Conservation (phyloP, 164 flowering plant species). For the Vitis rotundifolia region DNA sequence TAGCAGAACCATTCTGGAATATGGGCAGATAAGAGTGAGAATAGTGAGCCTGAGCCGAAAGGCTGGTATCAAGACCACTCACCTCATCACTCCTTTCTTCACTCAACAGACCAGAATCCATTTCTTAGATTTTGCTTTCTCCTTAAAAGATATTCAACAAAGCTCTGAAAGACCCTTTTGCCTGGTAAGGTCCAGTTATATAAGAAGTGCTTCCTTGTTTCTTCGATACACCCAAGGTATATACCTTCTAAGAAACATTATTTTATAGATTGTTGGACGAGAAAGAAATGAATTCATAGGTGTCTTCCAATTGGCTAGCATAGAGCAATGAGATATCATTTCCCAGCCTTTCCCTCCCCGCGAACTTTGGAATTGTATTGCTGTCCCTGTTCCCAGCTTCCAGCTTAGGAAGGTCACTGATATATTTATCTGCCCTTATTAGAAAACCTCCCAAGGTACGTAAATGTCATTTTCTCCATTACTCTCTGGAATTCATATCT, state of each 20-base stretch:
- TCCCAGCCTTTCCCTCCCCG: not conserved
- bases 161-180: constrained; percentile 28
- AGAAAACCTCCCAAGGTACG: too few species aligned
- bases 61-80: constrained; percentile 18
- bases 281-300: too few species aligned
- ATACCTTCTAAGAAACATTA: too few species aligned
- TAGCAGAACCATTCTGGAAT: not conserved
- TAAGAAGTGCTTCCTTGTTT: constrained; percentile 1
- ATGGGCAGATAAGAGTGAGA: constrained; percentile 14
- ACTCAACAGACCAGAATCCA: constrained; percentile 7
- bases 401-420: too few species aligned
- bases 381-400: not conserved
- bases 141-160: constrained; percentile 15
- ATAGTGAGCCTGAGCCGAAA: constrained; percentile 22
- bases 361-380: not conserved
- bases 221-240: not conserved
- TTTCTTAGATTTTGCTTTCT: not conserved
- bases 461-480: too few species aligned
- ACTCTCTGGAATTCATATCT: too few species aligned
- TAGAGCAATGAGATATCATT: not conserved
- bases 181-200: constrained; percentile 2
- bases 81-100: constrained; percentile 11
- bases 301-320: too few species aligned
- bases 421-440: too few species aligned
- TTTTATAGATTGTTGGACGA: too few species aligned